Conservation (phyloP, 2,329 filamentous ascomycete species). For the Phyllosticta citriasiana region DNA sequence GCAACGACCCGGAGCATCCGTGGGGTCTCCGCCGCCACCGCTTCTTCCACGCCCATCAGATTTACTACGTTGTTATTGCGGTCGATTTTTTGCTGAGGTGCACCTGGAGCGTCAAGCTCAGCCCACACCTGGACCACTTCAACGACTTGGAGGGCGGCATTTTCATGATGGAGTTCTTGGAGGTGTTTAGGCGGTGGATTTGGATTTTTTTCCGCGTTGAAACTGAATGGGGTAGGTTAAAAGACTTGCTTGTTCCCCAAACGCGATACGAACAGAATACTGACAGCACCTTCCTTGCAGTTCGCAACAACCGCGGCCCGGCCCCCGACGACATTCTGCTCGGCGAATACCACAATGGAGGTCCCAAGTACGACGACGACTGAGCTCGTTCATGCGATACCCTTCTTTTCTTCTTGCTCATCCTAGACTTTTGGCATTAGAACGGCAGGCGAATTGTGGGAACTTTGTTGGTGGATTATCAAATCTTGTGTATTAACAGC, state of each 20-base stretch:
- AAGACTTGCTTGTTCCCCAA: neutral
- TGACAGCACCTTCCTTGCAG: slow-evolving; percentile 24
- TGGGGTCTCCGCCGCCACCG: slow-evolving; percentile 69
- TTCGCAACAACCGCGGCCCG: slow-evolving; percentile 45
- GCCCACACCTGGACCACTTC: slow-evolving; percentile 70
- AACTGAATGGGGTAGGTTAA: slow-evolving; percentile 69
- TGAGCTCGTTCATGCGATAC: slow-evolving; percentile 13
- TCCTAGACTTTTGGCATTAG: neutral
- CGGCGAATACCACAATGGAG: slow-evolving; percentile 47
- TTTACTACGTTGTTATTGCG: slow-evolving; percentile 75
- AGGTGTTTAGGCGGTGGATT: slow-evolving; percentile 82
- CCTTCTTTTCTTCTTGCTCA: neutral
- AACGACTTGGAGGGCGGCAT: slow-evolving; percentile 82
- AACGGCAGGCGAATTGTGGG: neutral
- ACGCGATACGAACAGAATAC: no score
- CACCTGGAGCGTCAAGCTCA: slow-evolving; percentile 85
- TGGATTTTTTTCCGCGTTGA: slow-evolving; percentile 97
- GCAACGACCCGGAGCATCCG: slow-evolving; percentile 55
- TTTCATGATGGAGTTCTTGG: slow-evolving; percentile 76
- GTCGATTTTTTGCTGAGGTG: slow-evolving; percentile 75
- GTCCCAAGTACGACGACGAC: slow-evolving; percentile 54
- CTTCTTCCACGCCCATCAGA: slow-evolving; percentile 57
- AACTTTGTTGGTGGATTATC: neutral
- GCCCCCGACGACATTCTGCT: slow-evolving; percentile 62
- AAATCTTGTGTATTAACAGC: neutral